Percentiles rank a stretch among this genome's conserved stretches.
phyloP scores from a whole-genome alignment of 2,329 filamentous ascomycete species.

The Zymoseptoria tritici region DNA sequence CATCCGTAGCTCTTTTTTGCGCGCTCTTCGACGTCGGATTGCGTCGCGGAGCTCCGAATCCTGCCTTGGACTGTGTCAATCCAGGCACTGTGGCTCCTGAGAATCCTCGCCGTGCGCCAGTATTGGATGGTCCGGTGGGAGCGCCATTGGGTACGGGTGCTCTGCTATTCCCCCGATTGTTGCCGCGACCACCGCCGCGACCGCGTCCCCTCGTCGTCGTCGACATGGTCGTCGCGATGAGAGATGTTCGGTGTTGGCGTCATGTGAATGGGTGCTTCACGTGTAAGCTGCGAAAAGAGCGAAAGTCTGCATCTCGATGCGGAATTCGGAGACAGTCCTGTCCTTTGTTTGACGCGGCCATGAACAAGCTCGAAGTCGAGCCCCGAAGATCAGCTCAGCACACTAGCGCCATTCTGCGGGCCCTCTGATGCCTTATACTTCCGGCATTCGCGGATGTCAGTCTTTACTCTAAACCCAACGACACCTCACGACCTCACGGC shows the following conservation, averaged over 20 bases:
- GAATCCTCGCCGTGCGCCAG: not conserved
- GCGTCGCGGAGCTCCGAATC: not conserved
- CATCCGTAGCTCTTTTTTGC: not conserved
- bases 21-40: not conserved
- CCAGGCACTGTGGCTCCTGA: slow-evolving; percentile 4
- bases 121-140: not conserved
- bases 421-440: not conserved
- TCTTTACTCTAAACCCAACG: not conserved
- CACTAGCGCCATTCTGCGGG: not conserved
- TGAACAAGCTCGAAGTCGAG: not conserved
- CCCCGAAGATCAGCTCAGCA: too few species aligned
- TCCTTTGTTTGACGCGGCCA: not conserved
- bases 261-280: slow-evolving; percentile 11
- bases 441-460: not conserved
- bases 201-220: slow-evolving; percentile 4
- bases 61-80: slow-evolving; percentile 1
- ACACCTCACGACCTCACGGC: not conserved
- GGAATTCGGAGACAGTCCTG: not conserved
- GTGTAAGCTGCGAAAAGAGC: not conserved
- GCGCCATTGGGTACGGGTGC: not conserved
- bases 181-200: slow-evolving; percentile 15
- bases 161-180: slow-evolving; percentile 2
- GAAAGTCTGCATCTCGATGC: not conserved
- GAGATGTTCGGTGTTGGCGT: slow-evolving; percentile 5
- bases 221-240: slow-evolving; percentile 17